Evolutionary conservation across 805 yeast genomes (phyloP).

Genomic region (Kodamaea hsintzibuensis): DNA sequence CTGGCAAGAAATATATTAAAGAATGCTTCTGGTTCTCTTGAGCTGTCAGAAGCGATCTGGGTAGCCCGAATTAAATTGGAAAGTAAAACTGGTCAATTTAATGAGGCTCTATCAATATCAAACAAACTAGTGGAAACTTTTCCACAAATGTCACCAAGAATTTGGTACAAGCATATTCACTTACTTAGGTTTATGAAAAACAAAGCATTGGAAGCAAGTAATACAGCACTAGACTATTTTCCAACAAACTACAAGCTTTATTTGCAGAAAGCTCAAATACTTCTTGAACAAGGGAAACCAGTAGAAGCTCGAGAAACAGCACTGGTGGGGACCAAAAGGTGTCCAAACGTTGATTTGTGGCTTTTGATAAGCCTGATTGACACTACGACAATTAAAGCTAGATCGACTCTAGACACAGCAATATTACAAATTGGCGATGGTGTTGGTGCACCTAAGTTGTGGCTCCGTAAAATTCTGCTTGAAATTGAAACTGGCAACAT

Average conservation of each 20-base stretch:
- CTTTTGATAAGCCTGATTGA: constrained; percentile 49
- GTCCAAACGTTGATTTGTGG: constrained; percentile 58
- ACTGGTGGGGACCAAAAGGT: constrained; percentile 47
- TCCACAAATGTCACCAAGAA: constrained; percentile 37
- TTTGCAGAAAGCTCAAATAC: constrained; percentile 61
- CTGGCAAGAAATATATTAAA: constrained; percentile 56
- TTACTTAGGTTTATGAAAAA: constrained; percentile 45
- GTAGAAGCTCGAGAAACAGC: constrained; percentile 49
- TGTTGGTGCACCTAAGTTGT: constrained; percentile 45
- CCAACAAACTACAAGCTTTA: constrained; percentile 55
- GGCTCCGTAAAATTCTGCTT: constrained; percentile 57
- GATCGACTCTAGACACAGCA: constrained; percentile 73
- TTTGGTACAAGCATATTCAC: constrained; percentile 64
- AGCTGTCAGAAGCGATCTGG: constrained; percentile 57
- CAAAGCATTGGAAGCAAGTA: constrained; percentile 17
- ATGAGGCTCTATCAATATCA: constrained; percentile 42
- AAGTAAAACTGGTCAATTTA: constrained; percentile 40
- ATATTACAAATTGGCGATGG: constrained; percentile 39
- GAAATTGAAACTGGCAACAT: constrained; percentile 54
- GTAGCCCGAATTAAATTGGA: constrained; percentile 72
- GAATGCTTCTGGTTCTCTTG: constrained; percentile 38
- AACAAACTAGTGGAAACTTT: constrained; percentile 28
- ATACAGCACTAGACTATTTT: constrained; percentile 49
- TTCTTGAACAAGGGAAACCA: constrained; percentile 33
- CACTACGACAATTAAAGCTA: constrained; percentile 50